Conservation (phyloP, 306 rosid genomes). For the Dalbergia oliveri region DNA sequence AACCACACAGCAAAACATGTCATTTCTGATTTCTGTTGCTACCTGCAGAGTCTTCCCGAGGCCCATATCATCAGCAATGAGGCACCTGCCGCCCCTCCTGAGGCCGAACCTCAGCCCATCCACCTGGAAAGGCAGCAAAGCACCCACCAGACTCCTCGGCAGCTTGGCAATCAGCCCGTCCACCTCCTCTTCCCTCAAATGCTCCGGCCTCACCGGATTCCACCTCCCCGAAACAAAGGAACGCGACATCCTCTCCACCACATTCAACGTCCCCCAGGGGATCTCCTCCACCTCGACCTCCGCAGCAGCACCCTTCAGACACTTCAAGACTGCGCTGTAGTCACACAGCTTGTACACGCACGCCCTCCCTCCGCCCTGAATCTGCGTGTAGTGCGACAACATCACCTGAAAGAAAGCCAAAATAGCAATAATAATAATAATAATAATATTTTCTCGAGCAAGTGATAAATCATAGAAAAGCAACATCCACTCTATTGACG, state of each 20-base stretch:
- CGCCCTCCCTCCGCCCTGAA: conserved; percentile 67
- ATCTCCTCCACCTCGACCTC: conserved; percentile 76
- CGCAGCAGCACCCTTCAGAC: conserved; percentile 61
- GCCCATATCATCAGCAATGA: conserved; percentile 97
- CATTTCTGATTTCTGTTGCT: neutral
- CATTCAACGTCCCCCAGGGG: conserved; percentile 82
- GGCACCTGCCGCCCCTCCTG: conserved; percentile 91
- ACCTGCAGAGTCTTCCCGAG: conserved; percentile 98
- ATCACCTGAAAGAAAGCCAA: conserved; percentile 57
- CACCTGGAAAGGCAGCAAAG: conserved; percentile 81
- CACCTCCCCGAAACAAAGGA: conserved; percentile 61
- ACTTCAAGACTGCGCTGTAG: conserved; percentile 62
- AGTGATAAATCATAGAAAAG: too few relatives aligned
- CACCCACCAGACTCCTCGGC: conserved; percentile 61
- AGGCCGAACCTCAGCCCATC: conserved; percentile 85
- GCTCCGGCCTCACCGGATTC: conserved; percentile 82
- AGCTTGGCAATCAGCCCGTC: conserved; percentile 68
- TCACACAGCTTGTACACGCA: conserved; percentile 71
- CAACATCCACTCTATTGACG: too few relatives aligned
- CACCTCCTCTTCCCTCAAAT: conserved; percentile 73
- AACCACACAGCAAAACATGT: neutral
- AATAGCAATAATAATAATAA: too few relatives aligned
- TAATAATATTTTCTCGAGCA: too few relatives aligned
- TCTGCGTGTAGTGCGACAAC: conserved; percentile 84
- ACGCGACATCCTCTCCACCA: conserved; percentile 72